Base-by-base conservation (phyloP, 2,329 filamentous ascomycete genomes). In the Trichoderma sp. region DNA sequence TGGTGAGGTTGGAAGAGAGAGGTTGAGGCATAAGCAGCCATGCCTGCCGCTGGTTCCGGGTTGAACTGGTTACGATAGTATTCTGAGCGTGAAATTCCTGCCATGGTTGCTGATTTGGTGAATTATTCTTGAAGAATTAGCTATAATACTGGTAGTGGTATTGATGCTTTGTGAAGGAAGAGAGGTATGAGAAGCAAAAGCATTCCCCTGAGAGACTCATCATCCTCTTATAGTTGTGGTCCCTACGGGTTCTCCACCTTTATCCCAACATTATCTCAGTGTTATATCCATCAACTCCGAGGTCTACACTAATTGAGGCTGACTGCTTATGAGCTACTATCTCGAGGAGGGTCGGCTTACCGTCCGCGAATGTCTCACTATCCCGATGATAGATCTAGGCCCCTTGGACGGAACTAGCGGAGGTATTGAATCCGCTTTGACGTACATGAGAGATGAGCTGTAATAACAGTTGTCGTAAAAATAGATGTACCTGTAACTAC, bases 1-100 rank as follows among this genome's bases (percentile, higher is more conserved):
- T 79, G 75, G 72, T 83, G 82, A 37, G 83, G 83, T 71, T 85
- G 83, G 75, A 83, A 78, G 53, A 86, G 78, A 16, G 81, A 83
- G 0, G 82, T 80, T 5, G 79, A 81, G 24, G 65, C 65, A 29
- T 68, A 68, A 24, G 65, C 65, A 5, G 56, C 56, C 65, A 68
- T 68, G 65, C 65, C 65, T 61, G 43, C 47, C 57, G 60, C 43
- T 37, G 33, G 31, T 29, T 33, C 24, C n/a, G 16, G 4, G 47
- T 35, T 58, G 5, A 58, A 16, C 14, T 29, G 16, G 19, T 14
- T 47, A 10, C 37, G 49, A 21, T 53, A 43, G 31, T 29, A 37
- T 11, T 47, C 11, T 27, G 57, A 19, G 13, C 14, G 55, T 11
- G 27, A 21, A 5, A 4, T 19, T 14, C 4, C 10, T 14, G 29